Evolutionary conservation across 1,284 basidiomycete genomes (phyloP).

Genomic region (Rhodotorula sp.): DNA sequence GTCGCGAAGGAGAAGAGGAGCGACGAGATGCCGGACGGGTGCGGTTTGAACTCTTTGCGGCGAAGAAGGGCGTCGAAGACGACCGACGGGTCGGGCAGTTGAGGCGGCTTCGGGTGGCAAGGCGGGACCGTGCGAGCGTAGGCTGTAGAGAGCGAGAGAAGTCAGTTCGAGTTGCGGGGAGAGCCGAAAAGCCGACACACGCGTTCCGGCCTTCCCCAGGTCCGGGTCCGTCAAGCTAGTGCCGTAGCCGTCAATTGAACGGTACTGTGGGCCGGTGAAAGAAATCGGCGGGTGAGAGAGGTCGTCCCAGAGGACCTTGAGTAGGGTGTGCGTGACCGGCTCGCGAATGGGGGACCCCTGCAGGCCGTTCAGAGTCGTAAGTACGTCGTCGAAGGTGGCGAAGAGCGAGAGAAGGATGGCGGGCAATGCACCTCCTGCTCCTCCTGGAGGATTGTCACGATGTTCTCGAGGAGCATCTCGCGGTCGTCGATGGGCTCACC

Average conservation of each 20-base stretch:
- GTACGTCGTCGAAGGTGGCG: neutral
- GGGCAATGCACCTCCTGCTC: neutral
- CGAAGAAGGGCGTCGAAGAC: conserved; percentile 73
- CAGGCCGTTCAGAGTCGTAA: neutral
- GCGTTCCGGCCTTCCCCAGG: conserved; percentile 29
- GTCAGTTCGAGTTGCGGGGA: neutral
- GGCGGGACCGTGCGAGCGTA: conserved; percentile 39
- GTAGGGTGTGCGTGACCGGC: conserved; percentile 8
- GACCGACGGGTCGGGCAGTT: conserved; percentile 69
- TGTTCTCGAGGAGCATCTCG: conserved; percentile 22
- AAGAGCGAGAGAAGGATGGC: neutral
- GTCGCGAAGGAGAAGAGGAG: conserved; percentile 69
- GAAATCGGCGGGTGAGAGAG: conserved; percentile 21
- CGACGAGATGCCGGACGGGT: conserved; percentile 70
- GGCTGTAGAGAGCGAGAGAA: conserved; percentile 4
- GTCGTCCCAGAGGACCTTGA: conserved; percentile 35
- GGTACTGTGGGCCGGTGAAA: conserved; percentile 25
- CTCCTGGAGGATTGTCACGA: neutral
- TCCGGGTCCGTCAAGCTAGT: conserved; percentile 22
- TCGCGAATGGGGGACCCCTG: conserved; percentile 8
- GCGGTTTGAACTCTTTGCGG: conserved; percentile 62
- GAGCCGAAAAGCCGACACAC: conserved; percentile 6
- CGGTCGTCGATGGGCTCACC: conserved; percentile 24
- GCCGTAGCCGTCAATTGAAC: conserved; percentile 33
- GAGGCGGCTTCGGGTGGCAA: conserved; percentile 28